phyloP scores from a whole-genome alignment of 441 rosid species.

The Jatropha multifida region DNA sequence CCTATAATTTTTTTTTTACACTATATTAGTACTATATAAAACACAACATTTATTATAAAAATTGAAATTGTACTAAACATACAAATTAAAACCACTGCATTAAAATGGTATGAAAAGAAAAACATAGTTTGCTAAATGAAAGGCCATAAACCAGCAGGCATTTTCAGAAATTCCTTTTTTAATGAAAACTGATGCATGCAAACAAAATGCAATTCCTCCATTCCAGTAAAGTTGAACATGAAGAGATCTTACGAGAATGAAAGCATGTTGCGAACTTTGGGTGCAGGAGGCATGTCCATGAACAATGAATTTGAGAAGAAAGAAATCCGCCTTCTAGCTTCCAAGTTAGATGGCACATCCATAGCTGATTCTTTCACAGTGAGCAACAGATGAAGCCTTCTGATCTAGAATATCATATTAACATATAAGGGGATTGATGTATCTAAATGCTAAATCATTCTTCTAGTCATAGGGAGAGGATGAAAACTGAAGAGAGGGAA shows the following conservation, averaged over 20 bases:
- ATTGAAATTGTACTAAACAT: background rate
- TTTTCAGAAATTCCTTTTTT: background rate
- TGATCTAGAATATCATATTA: slow-evolving; percentile 52
- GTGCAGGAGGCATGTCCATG: slow-evolving; percentile 97
- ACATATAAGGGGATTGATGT: slow-evolving; percentile 1
- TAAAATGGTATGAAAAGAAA: background rate
- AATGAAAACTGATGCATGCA: background rate
- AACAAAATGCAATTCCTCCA: background rate
- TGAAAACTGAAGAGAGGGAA: background rate
- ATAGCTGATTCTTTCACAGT: slow-evolving; percentile 99
- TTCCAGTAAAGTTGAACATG: background rate
- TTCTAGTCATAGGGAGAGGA: background rate
- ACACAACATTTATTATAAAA: background rate
- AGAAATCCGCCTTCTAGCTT: slow-evolving; percentile 97
- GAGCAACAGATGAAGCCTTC: slow-evolving; percentile 79
- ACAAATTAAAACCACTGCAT: too few species aligned
- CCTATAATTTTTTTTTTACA: background rate
- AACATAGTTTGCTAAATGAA: background rate
- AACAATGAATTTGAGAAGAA: slow-evolving; percentile 97
- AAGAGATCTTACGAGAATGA: slow-evolving; percentile 81
- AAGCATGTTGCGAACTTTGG: slow-evolving; percentile 99
- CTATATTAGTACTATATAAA: background rate
- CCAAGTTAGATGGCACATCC: slow-evolving; percentile 99
- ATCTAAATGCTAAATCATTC: slow-evolving; percentile 1
- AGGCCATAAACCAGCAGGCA: background rate